Percentiles rank a stretch among this genome's conserved stretches.
Evolutionary conservation across 768 basidiomycete genomes (phyloP).

Genomic region (Strobilomyces echinocephalus): DNA sequence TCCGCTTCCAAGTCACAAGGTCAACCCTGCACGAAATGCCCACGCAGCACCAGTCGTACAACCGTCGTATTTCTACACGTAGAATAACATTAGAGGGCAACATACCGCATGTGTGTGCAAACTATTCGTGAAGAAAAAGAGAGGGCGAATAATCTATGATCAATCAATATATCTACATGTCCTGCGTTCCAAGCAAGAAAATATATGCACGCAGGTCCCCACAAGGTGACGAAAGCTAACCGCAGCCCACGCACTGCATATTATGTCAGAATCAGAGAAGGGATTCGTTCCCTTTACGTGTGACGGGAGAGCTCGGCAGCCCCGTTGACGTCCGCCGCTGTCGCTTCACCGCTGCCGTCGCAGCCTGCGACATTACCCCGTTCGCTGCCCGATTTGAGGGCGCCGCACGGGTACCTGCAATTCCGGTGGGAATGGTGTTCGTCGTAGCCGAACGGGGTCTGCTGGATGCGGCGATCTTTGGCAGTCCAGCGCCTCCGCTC

Average conservation of each 20-base stretch:
- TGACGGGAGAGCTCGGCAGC: constrained; percentile 36
- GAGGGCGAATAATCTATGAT: constrained; percentile 32
- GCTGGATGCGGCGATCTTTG: constrained; percentile 72
- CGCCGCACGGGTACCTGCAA: constrained; percentile 38
- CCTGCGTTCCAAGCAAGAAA: constrained; percentile 32
- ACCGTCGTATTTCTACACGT: constrained; percentile 26
- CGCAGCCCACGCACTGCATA: not conserved
- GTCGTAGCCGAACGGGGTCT: constrained; percentile 71
- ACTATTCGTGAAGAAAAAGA: constrained; percentile 8
- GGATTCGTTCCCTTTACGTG: constrained; percentile 28
- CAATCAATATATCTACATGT: constrained; percentile 30
- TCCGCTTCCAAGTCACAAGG: not conserved
- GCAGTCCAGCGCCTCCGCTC: constrained; percentile 45
- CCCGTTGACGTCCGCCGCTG: constrained; percentile 74
- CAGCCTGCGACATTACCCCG: constrained; percentile 14
- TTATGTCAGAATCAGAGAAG: constrained; percentile 11
- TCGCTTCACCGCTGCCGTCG: constrained; percentile 57
- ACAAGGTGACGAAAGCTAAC: constrained; percentile 6
- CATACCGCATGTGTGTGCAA: constrained; percentile 24
- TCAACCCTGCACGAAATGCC: constrained; percentile 22
- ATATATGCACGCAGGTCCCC: constrained; percentile 27
- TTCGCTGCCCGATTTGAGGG: constrained; percentile 27
- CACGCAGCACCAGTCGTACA: constrained; percentile 18
- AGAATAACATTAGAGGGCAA: constrained; percentile 31
- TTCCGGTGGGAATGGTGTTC: constrained; percentile 47